phyloP scores from a whole-genome alignment of 2,329 filamentous ascomycete species.

The Pleoardoris graminearum region DNA sequence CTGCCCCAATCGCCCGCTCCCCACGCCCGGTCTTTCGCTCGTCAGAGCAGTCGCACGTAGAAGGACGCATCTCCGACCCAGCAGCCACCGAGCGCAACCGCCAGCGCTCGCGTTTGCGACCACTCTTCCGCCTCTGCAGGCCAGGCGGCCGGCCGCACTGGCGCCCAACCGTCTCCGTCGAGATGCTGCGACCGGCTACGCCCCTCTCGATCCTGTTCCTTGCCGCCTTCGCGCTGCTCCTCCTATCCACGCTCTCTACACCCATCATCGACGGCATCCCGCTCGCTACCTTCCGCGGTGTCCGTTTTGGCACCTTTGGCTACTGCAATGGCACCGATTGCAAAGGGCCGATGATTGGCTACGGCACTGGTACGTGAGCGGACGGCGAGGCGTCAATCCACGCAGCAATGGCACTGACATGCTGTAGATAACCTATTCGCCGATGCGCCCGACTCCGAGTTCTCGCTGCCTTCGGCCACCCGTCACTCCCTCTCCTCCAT shows the following conservation, averaged over 20 bases:
- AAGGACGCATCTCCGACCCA: background rate
- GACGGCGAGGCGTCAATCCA: background rate
- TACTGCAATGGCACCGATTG: constrained; percentile 72
- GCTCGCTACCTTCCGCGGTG: constrained; percentile 73
- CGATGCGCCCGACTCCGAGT: constrained; percentile 54
- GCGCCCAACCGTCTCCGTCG: constrained; percentile 44
- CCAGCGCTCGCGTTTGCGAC: background rate
- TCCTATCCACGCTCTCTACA: constrained; percentile 87
- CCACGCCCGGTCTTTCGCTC: background rate
- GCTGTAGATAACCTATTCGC: constrained; percentile 53
- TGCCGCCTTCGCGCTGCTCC: constrained; percentile 78
- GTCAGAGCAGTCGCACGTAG: constrained; percentile 4
- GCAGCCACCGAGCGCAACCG: constrained; percentile 2
- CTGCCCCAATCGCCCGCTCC: background rate
- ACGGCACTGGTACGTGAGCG: constrained; percentile 71
- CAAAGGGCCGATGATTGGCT: constrained; percentile 77
- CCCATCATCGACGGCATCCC: constrained; percentile 86
- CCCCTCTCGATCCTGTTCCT: constrained; percentile 85
- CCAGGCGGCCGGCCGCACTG: constrained; percentile 31
- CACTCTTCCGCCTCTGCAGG: background rate
- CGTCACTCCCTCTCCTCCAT: constrained; percentile 78
- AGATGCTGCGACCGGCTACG: constrained; percentile 88
- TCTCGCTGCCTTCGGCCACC: constrained; percentile 66
- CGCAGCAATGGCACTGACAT: constrained; percentile 19
- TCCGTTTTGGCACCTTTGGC: constrained; percentile 91